A percentile compares a stretch with the other conserved stretches of the same genome.
These are phyloP conservation scores for Haplographium delicatum DNA, from an alignment of 495 filamentous ascomycete genomes.

Conservation along the genomic window DNA sequence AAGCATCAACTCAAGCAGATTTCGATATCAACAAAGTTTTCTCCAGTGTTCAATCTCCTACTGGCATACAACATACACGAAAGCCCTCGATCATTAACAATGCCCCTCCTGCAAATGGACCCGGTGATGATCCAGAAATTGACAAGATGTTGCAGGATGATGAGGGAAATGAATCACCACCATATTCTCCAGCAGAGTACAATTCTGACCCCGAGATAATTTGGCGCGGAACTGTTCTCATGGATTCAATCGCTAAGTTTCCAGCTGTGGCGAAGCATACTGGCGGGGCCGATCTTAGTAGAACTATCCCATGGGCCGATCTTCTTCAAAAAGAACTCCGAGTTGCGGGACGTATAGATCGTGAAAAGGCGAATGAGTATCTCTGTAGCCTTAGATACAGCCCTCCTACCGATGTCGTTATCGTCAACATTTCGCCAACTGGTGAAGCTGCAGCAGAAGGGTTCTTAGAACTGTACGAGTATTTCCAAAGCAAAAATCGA, in stretches of 20 bases:
- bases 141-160: constrained; percentile 84
- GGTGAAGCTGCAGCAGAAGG: constrained; percentile 44
- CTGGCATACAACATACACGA: constrained; percentile 31
- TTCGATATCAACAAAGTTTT: constrained; percentile 73
- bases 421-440: constrained; percentile 58
- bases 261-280: constrained; percentile 72
- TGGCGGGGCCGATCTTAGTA: constrained; percentile 70
- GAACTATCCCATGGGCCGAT: constrained; percentile 57
- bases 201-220: constrained; percentile 57
- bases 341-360: constrained; percentile 79
- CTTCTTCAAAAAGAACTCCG: constrained; percentile 63
- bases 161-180: constrained; percentile 74
- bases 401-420: constrained; percentile 64
- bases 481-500: constrained; percentile 68
- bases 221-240: constrained; percentile 76
- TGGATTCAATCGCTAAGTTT: constrained; percentile 73
- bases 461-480: constrained; percentile 69
- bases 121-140: constrained; percentile 77
- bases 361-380: constrained; percentile 78
- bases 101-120: constrained; percentile 37
- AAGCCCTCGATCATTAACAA: constrained; percentile 38
- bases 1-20: constrained; percentile 36
- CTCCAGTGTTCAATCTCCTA: constrained; percentile 58
- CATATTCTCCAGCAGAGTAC: constrained; percentile 77
- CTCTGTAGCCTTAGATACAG: constrained; percentile 75